Base-by-base conservation (phyloP, 495 filamentous ascomycete species). In the Beverwykella pulmonaria region DNA sequence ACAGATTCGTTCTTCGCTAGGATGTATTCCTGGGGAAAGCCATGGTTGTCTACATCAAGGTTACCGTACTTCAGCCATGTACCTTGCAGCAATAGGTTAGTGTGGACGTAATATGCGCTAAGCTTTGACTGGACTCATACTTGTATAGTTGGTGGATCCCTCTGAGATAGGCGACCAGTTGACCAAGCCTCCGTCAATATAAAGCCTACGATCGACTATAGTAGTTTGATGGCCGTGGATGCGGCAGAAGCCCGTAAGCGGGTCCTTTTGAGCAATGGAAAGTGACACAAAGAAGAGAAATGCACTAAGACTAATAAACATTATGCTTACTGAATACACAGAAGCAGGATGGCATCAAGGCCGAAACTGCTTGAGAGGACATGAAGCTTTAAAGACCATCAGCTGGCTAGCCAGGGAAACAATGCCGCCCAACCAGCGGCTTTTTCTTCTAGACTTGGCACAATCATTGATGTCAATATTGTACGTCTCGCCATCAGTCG, bases 1-100 rank as follows among this genome's bases (percentile, higher is more conserved):
- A 84, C 75, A 19, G 65, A 61, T 57, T 79, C 79, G 56, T 84
- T 84, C 44, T 77, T 78, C 0, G 81, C 68, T 48, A 82, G 80
- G 41, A 77, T 73, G 27, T 78, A 73, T 9, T 83, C 69, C 46
- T 80, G 74, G 2, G 82, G 83, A 71, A 84, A 82, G 8, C 76
- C 78, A 3, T 49, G 0, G 30, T 63, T 63, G 39, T 68, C 32
- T 27, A 17, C 41, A 32, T 63, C 59, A 8, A 68, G 39, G 30
- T 63, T 44, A 29, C 27, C 53, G 1, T 63, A 17, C 22, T 30
- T 52, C n/a, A 68, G 34, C 65, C 59, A 68, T 12, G 59, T 62
- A 27, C 59, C 65, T 68, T n/a, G n/a, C n/a, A n/a, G n/a, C n/a
- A n/a, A n/a, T n/a, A n/a, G n/a, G n/a, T n/a, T n/a, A n/a, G n/a